Conservation (phyloP, 1,139 yeast species). For the Yueomyces sp. region DNA sequence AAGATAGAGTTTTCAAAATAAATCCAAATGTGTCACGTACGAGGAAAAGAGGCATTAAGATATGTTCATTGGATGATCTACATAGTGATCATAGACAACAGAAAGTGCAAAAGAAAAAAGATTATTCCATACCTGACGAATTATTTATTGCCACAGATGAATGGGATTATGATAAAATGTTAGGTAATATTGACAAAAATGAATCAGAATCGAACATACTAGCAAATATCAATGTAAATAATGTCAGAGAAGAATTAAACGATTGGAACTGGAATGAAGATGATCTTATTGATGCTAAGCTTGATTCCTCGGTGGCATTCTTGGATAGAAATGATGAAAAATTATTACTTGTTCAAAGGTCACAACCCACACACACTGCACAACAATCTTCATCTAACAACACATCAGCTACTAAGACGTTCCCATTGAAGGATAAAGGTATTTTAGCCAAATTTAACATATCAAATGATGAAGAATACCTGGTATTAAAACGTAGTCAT, state of each 20-base stretch:
- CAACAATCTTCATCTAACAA: background rate
- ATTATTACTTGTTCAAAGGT: conserved; percentile 41
- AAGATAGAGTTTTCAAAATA: conserved; percentile 9
- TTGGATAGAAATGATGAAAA: conserved; percentile 85
- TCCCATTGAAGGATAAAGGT: conserved; percentile 23
- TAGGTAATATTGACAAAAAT: conserved; percentile 26
- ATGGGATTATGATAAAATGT: conserved; percentile 66
- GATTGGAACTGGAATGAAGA: conserved; percentile 54
- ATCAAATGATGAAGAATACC: conserved; percentile 83
- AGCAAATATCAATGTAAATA: conserved; percentile 9
- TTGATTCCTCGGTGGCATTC: conserved; percentile 29
- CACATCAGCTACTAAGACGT: conserved; percentile 2
- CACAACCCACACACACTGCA: conserved; percentile 7
- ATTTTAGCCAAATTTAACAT: conserved; percentile 50
- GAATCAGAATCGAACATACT: background rate
- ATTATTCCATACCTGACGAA: conserved; percentile 34
- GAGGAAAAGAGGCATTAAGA: conserved; percentile 13
- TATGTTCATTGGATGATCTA: conserved; percentile 13
- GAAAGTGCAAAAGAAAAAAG: conserved; percentile 14
- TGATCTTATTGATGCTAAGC: conserved; percentile 62
- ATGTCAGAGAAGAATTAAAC: conserved; percentile 13
- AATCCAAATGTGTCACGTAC: conserved; percentile 3
- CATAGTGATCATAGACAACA: conserved; percentile 10
- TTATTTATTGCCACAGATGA: conserved; percentile 64
- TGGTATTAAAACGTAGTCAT: conserved; percentile 68